Evolutionary conservation across 2,329 filamentous ascomycete genomes (phyloP).

Genomic region (Purpureocillium takamizusanense): DNA sequence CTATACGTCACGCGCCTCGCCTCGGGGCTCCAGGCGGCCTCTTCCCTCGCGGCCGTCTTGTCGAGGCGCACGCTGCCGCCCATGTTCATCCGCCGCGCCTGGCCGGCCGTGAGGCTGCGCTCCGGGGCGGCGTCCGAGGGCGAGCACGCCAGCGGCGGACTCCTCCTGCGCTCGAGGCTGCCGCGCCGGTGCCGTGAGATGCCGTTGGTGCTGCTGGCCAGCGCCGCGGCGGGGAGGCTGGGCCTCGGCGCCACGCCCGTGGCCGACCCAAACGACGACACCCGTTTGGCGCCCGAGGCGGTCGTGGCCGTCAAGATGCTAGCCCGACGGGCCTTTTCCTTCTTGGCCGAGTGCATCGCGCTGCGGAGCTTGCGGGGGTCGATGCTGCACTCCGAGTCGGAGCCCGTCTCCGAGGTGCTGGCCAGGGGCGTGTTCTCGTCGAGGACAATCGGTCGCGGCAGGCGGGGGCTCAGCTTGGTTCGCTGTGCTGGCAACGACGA

Average conservation of each 20-base stretch:
- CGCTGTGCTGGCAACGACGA: slow-evolving; percentile 21
- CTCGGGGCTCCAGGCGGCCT: slow-evolving; percentile 9
- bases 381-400: slow-evolving; percentile 42
- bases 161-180: slow-evolving; percentile 40
- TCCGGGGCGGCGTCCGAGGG: slow-evolving; percentile 30
- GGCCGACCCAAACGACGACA: slow-evolving; percentile 35
- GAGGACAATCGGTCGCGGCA: slow-evolving; percentile 22
- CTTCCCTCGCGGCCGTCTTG: too few species aligned
- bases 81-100: slow-evolving; percentile 50
- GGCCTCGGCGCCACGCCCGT: slow-evolving; percentile 17
- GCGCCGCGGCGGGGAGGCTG: slow-evolving; percentile 27
- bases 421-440: slow-evolving; percentile 45
- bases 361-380: slow-evolving; percentile 46
- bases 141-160: slow-evolving; percentile 45
- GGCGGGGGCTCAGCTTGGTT: slow-evolving; percentile 9
- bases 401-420: slow-evolving; percentile 23
- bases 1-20: slow-evolving; percentile 29
- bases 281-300: slow-evolving; percentile 28
- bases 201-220: slow-evolving; percentile 44
- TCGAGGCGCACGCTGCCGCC: slow-evolving; percentile 29
- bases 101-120: slow-evolving; percentile 40
- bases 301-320: slow-evolving; percentile 26
- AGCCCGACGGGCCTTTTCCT: slow-evolving; percentile 30
- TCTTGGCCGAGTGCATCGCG: slow-evolving; percentile 44
- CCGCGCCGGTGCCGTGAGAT: slow-evolving; percentile 44